phyloP scores from a whole-genome alignment of 1,284 basidiomycete genomes.

The Agroathelia rolfsii region DNA sequence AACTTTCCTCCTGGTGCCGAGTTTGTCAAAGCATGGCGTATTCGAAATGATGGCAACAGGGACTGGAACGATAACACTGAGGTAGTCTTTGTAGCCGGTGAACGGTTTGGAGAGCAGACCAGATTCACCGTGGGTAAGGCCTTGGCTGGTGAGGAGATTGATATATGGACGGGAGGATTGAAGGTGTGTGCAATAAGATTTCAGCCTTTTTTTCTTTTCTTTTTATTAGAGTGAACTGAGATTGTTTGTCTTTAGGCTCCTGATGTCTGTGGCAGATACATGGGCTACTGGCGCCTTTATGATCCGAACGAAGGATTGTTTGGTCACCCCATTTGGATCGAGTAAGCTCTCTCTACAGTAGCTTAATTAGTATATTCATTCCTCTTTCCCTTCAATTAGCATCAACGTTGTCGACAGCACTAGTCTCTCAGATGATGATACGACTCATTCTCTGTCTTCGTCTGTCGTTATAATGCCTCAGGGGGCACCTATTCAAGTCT shows the following conservation, averaged over 20 bases:
- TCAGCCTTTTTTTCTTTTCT: slow-evolving; percentile 1
- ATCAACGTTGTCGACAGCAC: slow-evolving; percentile 52
- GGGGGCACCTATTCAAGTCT: slow-evolving; percentile 17
- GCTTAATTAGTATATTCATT: slow-evolving; percentile 5
- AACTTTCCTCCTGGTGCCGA: slow-evolving; percentile 74
- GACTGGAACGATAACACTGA: slow-evolving; percentile 64
- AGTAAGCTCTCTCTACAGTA: slow-evolving; percentile 43
- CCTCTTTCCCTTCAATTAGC: slow-evolving; percentile 24
- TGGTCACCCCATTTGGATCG: slow-evolving; percentile 67
- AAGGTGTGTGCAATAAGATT: slow-evolving; percentile 37
- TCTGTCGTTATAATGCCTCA: slow-evolving; percentile 65
- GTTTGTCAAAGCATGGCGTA: slow-evolving; percentile 74
- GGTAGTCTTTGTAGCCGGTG: slow-evolving; percentile 62
- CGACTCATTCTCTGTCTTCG: slow-evolving; percentile 45
- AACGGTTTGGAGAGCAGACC: slow-evolving; percentile 29
- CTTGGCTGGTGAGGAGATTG: slow-evolving; percentile 48
- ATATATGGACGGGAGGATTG: slow-evolving; percentile 64
- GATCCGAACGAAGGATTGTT: slow-evolving; percentile 52
- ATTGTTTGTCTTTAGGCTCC: slow-evolving; percentile 68
- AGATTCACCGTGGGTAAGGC: slow-evolving; percentile 43
- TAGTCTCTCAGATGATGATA: slow-evolving; percentile 24
- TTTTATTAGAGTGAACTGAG: too few species aligned
- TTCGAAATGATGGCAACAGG: slow-evolving; percentile 51
- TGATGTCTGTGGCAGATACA: slow-evolving; percentile 59
- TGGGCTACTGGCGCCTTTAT: slow-evolving; percentile 65